These are phyloP conservation scores for Ascobolus immersus DNA, from an alignment of 495 filamentous ascomycete genomes.

Conservation along the genomic window DNA sequence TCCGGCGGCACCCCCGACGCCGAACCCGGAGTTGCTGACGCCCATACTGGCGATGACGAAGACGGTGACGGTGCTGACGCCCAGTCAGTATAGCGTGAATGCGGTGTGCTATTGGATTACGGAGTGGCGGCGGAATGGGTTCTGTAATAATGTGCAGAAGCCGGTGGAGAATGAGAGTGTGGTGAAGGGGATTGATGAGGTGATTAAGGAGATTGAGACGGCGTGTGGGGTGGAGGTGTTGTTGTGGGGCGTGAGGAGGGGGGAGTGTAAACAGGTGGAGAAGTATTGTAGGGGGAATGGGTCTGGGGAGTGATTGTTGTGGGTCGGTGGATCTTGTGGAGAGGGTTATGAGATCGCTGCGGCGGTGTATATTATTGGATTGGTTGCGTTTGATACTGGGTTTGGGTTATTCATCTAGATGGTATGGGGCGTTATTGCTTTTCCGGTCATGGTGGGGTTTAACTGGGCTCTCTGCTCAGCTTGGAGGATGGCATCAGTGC, in stretches of 20 bases:
- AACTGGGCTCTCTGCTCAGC: too few relatives aligned
- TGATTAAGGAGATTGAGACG: conserved; percentile 7
- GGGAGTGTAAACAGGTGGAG: neutral
- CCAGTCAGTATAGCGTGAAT: conserved; percentile 3
- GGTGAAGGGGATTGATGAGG: conserved; percentile 7
- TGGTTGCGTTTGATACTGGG: conserved; percentile 1
- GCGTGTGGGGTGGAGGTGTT: conserved; percentile 9
- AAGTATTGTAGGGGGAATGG: neutral
- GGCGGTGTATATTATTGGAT: conserved; percentile 8
- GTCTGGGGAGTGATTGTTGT: neutral
- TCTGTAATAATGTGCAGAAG: neutral
- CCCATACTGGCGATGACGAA: conserved; percentile 8
- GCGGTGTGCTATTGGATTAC: conserved; percentile 7
- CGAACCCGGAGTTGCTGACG: conserved; percentile 8
- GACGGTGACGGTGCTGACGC: conserved; percentile 4
- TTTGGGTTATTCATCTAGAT: neutral
- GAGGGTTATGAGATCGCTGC: conserved; percentile 6
- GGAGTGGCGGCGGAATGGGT: neutral
- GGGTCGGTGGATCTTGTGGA: neutral
- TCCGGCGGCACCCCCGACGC: conserved; percentile 8
- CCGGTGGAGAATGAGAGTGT: conserved; percentile 9
- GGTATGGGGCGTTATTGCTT: neutral
- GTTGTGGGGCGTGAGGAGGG: conserved; percentile 4
- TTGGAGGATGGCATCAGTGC: too few relatives aligned
- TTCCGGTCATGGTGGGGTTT: conserved; percentile 6